phyloP scores from a whole-genome alignment of 192 early-diverging fungal species.

The Coemansia sp. region DNA sequence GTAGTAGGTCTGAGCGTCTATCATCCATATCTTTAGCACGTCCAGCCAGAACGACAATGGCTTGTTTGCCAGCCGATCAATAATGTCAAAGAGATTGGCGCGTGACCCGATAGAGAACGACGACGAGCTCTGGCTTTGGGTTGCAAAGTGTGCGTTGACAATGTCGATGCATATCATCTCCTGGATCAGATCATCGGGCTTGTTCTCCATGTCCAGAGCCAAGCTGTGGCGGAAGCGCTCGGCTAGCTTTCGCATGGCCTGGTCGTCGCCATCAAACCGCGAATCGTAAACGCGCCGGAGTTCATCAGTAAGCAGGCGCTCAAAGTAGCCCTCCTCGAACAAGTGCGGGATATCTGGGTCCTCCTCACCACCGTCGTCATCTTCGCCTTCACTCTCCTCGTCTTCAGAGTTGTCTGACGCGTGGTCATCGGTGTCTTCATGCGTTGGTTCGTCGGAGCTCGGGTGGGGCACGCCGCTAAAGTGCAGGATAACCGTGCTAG shows the following conservation, averaged over 20 bases:
- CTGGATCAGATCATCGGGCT: constrained; percentile 28
- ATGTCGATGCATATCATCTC: constrained; percentile 25
- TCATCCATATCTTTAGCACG: constrained; percentile 38
- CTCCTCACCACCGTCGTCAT: constrained; percentile 3
- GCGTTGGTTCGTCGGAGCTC: constrained; percentile 21
- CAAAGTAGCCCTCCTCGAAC: constrained; percentile 64
- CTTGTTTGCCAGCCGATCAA: constrained; percentile 20
- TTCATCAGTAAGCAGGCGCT: constrained; percentile 57
- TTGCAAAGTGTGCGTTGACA: constrained; percentile 43
- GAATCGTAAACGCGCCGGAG: constrained; percentile 54
- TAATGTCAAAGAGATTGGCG: constrained; percentile 27
- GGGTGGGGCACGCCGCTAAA: constrained; percentile 64
- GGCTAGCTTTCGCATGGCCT: constrained; percentile 26
- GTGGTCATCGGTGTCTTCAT: constrained; percentile 25
- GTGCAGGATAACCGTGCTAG: constrained; percentile 58
- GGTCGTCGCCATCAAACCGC: constrained; percentile 35
- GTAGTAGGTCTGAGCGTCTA: constrained; percentile 24
- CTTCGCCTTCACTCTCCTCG: constrained; percentile 4
- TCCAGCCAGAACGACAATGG: constrained; percentile 43
- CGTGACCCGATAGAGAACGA: constrained; percentile 23
- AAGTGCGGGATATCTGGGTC: constrained; percentile 50
- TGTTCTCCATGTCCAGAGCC: constrained; percentile 32
- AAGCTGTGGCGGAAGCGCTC: constrained; percentile 23
- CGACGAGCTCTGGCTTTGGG: not conserved
- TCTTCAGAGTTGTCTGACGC: constrained; percentile 17